Percentiles rank a stretch among this genome's conserved stretches.
These are phyloP conservation scores for Aureobasidium zeae DNA, from an alignment of 2,329 filamentous ascomycete genomes.

Conservation along the genomic window DNA sequence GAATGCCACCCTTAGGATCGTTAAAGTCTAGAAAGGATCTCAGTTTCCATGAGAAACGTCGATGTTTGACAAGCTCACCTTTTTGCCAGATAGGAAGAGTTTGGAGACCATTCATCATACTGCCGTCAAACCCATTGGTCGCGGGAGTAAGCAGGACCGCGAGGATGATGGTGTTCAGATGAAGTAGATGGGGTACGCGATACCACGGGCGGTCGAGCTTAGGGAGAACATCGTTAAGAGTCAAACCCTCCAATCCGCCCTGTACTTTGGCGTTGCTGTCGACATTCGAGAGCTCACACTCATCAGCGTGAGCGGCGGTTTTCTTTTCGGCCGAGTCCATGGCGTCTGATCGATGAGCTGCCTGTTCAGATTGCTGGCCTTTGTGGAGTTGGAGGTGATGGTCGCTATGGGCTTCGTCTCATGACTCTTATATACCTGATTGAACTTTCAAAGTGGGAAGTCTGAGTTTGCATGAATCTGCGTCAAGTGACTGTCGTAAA, in stretches of 20 bases:
- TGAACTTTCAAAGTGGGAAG: not conserved
- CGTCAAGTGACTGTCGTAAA: too few species aligned
- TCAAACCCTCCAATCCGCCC: not conserved
- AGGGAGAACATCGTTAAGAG: not conserved
- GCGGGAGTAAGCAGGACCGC: not conserved
- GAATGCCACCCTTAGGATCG: constrained; percentile 23
- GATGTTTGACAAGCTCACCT: not conserved
- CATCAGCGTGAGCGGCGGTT: not conserved
- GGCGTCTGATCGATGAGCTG: not conserved
- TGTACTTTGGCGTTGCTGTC: not conserved
- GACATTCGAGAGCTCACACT: not conserved
- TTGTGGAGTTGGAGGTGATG: not conserved
- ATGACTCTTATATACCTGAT: constrained; percentile 2
- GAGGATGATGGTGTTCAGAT: not conserved
- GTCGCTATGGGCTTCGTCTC: not conserved
- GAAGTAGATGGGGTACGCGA: not conserved
- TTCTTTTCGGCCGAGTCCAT: not conserved
- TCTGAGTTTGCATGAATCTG: not conserved
- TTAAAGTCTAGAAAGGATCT: not conserved
- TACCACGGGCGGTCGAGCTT: not conserved
- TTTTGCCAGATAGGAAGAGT: constrained; percentile 36
- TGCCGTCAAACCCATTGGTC: constrained; percentile 37
- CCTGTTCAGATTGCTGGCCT: not conserved
- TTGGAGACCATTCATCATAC: constrained; percentile 44
- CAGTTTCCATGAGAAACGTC: not conserved